Base-by-base conservation (phyloP, 176 grass and related monocot species). In the Themeda triandra region DNA sequence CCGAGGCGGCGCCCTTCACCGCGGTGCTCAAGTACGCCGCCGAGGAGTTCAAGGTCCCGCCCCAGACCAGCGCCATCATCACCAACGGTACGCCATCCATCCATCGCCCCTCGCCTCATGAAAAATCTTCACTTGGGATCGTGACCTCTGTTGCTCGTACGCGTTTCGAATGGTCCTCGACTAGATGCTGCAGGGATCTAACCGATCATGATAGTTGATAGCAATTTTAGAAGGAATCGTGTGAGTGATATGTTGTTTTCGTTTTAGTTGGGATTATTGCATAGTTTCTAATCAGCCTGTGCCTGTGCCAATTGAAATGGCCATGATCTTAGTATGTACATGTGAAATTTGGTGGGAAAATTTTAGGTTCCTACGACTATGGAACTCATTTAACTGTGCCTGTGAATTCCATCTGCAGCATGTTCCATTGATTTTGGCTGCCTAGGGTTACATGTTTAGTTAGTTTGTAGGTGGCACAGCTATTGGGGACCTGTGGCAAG, bases 41-140 rank as follows among this genome's bases (percentile, higher is more conserved):
- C 0, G 96, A 99, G 84, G 96, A 99, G 86, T 99, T 99, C 66
- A 99, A 99, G 88, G 96, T 99, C 81, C 96, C 93, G 25, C 93
- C 96, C 39, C 96, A 99, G 86, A 99, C 93, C 81, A 99, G 96
- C 86, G 96, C 96, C 77, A 99, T 99, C 84, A 96, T 99, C 84
- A 99, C 96, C 83, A 96, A 96, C 69, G 96, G 96, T 99, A 90
- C 7, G 56, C 2, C 65, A 4, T 49, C 56, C 53, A 3, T n/a
- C 21, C 21, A 7, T 29, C 32, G 0, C 13, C 18, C 28, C 10
- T 63, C 19, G 8, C 13, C 59, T 72, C 30, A 18, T 59, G 32
- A 23, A 23, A 53, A 67, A 41, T 66, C 10, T 76, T 59, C 54
- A 24, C 66, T 63, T n/a, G 49, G 51, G 51, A 44, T 17, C 39